These are phyloP conservation scores for Candida xyloterini DNA, from an alignment of 805 yeast species.

Conservation along the genomic window DNA sequence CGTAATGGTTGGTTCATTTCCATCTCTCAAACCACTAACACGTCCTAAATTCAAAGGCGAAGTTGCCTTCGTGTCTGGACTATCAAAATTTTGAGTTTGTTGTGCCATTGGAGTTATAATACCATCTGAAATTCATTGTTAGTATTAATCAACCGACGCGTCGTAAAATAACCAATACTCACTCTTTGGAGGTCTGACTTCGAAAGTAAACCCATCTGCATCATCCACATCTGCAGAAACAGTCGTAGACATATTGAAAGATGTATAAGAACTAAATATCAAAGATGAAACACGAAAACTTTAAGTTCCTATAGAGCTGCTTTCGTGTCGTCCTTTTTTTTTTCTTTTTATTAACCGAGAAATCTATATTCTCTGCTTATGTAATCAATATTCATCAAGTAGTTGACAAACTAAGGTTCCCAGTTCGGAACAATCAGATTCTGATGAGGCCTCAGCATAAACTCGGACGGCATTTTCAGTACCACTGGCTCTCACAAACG, in stretches of 20 bases:
- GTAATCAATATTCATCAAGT: conserved; percentile 24
- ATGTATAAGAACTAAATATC: background rate
- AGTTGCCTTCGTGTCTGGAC: conserved; percentile 26
- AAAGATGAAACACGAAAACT: background rate
- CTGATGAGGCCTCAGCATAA: conserved; percentile 79
- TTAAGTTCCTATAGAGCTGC: too few relatives aligned
- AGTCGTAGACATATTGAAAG: conserved; percentile 4
- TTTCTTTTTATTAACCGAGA: background rate
- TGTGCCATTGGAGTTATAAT: conserved; percentile 13
- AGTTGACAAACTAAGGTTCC: conserved; percentile 38
- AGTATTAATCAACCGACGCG: conserved; percentile 7
- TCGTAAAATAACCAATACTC: conserved; percentile 1
- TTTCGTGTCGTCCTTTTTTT: conserved; percentile 1
- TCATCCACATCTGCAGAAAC: conserved; percentile 3
- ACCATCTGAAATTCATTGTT: conserved; percentile 2
- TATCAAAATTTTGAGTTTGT: conserved; percentile 7
- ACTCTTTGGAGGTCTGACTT: conserved; percentile 8
- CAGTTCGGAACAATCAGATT: conserved; percentile 45
- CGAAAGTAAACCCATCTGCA: conserved; percentile 18
- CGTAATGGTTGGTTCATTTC: background rate
- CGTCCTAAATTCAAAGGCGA: conserved; percentile 24
- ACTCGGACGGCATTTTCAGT: conserved; percentile 97
- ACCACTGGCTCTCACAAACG: conserved; percentile 95
- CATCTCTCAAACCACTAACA: background rate
- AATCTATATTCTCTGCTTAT: conserved; percentile 1